phyloP scores from a whole-genome alignment of 2,329 filamentous ascomycete genomes.

The Aaosphaeria pasadenensis region DNA sequence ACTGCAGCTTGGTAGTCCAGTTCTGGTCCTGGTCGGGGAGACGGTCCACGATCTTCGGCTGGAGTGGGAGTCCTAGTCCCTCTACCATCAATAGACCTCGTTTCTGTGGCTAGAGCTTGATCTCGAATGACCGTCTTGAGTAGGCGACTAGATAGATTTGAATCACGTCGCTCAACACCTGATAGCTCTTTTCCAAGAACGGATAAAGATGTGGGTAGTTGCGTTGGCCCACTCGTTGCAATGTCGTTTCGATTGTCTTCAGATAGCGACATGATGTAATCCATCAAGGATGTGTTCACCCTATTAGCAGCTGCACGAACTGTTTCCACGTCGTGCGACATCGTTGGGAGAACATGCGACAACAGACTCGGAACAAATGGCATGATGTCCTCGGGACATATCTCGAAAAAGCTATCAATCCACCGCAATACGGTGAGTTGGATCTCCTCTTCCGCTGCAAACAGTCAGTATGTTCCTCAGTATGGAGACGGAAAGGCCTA shows the following conservation, averaged over 20 bases:
- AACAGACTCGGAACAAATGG: slow-evolving; percentile 91
- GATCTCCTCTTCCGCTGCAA: slow-evolving; percentile 74
- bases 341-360: slow-evolving; percentile 86
- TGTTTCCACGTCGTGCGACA: slow-evolving; percentile 86
- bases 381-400: slow-evolving; percentile 93
- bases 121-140: slow-evolving; percentile 35
- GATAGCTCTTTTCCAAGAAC: slow-evolving; percentile 42
- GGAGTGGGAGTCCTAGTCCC: slow-evolving; percentile 41
- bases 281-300: slow-evolving; percentile 88
- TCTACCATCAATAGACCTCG: slow-evolving; percentile 21
- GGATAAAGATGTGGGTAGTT: slow-evolving; percentile 40
- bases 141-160: slow-evolving; percentile 33
- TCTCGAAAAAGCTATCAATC: slow-evolving; percentile 96
- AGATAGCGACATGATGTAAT: slow-evolving; percentile 88
- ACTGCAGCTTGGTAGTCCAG: slow-evolving; percentile 97
- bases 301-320: slow-evolving; percentile 84
- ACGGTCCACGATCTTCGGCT: slow-evolving; percentile 44
- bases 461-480: slow-evolving; percentile 12
- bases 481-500: slow-evolving; percentile 38
- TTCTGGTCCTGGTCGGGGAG: slow-evolving; percentile 54
- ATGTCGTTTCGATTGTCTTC: slow-evolving; percentile 52
- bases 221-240: slow-evolving; percentile 40
- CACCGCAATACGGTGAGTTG: slow-evolving; percentile 87
- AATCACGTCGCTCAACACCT: slow-evolving; percentile 34
- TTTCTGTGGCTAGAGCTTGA: slow-evolving; percentile 17